phyloP scores from a whole-genome alignment of 352 stramenopile species.

The Blastocystis sp. region DNA sequence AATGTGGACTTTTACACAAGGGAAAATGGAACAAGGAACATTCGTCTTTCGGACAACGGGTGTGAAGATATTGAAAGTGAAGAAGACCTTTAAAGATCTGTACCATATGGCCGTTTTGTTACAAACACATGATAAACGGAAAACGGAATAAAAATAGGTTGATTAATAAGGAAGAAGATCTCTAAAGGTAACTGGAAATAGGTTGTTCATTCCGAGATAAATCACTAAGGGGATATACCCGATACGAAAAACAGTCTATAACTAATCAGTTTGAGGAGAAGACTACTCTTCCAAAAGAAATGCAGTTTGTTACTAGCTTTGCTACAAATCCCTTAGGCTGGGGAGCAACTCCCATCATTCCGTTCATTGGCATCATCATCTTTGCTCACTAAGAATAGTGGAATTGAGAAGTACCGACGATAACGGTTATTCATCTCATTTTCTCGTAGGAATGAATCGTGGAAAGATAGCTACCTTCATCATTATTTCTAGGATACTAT shows the following conservation, averaged over 20 bases:
- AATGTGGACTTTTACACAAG: conserved; percentile 1
- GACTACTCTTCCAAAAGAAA: not conserved
- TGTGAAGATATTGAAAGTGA: not conserved
- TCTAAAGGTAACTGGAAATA: not conserved
- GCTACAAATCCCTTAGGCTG: not conserved
- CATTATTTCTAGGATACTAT: conserved; percentile 3
- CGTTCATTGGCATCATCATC: conserved; percentile 9
- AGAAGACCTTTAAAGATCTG: conserved; percentile 22
- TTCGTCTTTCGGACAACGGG: conserved; percentile 29
- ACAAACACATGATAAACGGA: not conserved
- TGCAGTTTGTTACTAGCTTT: not conserved
- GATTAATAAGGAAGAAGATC: conserved; percentile 39
- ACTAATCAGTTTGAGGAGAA: not conserved
- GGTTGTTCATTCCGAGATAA: conserved; percentile 16
- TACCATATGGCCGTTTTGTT: not conserved
- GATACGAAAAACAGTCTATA: conserved; percentile 16
- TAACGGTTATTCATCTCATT: not conserved
- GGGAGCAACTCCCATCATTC: not conserved
- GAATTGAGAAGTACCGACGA: not conserved
- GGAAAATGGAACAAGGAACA: conserved; percentile 30
- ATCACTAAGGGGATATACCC: conserved; percentile 52
- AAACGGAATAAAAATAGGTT: not conserved
- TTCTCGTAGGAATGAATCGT: not conserved
- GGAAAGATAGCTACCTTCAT: not conserved
- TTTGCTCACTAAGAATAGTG: not conserved